Percentiles rank a stretch among this genome's conserved stretches.
phyloP scores from a whole-genome alignment of 495 filamentous ascomycete genomes.

The Staphylotrichum longicolle region DNA sequence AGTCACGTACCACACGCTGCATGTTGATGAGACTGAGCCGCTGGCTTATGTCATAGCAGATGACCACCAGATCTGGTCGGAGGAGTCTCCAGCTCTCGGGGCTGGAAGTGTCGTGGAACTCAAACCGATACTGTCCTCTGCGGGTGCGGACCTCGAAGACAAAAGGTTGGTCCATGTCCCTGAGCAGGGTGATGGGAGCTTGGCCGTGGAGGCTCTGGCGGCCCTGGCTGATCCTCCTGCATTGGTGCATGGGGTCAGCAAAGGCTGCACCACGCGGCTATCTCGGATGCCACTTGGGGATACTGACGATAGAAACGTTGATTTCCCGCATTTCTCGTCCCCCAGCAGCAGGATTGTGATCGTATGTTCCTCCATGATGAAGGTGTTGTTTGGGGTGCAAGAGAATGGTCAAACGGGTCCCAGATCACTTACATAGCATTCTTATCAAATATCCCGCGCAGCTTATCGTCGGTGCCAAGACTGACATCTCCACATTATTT shows the following conservation, averaged over 20 bases:
- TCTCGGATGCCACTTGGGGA: constrained; percentile 2
- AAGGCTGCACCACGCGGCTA: not conserved
- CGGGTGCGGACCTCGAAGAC: constrained; percentile 68
- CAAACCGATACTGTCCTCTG: constrained; percentile 62
- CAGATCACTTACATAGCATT: not conserved
- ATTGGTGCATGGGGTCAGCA: constrained; percentile 29
- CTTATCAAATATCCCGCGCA: constrained; percentile 13
- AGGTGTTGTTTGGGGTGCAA: not conserved
- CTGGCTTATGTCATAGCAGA: constrained; percentile 79
- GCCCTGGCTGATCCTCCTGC: constrained; percentile 51
- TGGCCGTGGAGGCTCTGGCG: constrained; percentile 37
- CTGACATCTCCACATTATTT: constrained; percentile 4
- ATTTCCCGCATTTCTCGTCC: constrained; percentile 78
- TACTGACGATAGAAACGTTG: constrained; percentile 83
- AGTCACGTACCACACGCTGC: constrained; percentile 51
- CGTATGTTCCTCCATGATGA: constrained; percentile 44
- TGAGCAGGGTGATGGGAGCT: constrained; percentile 54
- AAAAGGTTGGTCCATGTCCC: constrained; percentile 80
- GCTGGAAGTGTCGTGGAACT: constrained; percentile 75
- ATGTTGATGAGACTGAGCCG: constrained; percentile 63
- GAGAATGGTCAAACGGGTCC: not conserved
- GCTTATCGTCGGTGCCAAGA: constrained; percentile 16
- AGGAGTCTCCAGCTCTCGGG: constrained; percentile 74
- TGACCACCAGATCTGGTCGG: constrained; percentile 65
- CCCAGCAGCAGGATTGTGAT: constrained; percentile 77